phyloP scores from a whole-genome alignment of 2,329 filamentous ascomycete genomes.

The Huntiella moniliformis region DNA sequence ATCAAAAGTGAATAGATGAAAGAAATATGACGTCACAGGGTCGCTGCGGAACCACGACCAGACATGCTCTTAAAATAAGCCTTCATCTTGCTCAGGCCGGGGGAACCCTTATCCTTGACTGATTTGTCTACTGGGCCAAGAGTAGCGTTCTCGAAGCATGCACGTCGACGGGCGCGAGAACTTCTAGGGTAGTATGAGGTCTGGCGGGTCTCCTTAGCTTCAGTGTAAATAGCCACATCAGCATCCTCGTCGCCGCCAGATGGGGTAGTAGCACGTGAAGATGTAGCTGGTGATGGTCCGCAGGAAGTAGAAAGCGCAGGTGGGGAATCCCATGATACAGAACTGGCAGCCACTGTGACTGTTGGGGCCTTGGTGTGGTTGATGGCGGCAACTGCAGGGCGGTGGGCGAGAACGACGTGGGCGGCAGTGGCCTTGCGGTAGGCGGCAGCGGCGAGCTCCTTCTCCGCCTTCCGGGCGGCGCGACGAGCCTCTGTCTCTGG shows the following conservation, averaged over 20 bases:
- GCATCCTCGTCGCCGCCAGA: constrained; percentile 26
- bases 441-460: not conserved
- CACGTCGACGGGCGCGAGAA: too few species aligned
- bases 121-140: too few species aligned
- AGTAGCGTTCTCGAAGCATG: too few species aligned
- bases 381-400: constrained; percentile 28
- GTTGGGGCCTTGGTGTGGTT: constrained; percentile 18
- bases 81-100: too few species aligned
- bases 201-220: too few species aligned
- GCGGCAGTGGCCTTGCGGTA: constrained; percentile 16
- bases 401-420: constrained; percentile 19
- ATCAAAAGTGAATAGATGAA: too few species aligned
- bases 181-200: too few species aligned
- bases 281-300: constrained; percentile 27
- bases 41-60: too few species aligned
- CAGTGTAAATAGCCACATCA: constrained; percentile 16
- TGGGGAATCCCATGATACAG: constrained; percentile 23
- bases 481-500: constrained; percentile 18
- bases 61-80: too few species aligned
- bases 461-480: not conserved
- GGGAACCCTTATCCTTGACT: too few species aligned
- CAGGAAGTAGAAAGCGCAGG: constrained; percentile 24
- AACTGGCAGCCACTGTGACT: constrained; percentile 24
- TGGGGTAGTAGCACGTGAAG: constrained; percentile 34
- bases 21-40: too few species aligned